phyloP scores from a whole-genome alignment of 345 rosid genomes.

The Camelina hispida region DNA sequence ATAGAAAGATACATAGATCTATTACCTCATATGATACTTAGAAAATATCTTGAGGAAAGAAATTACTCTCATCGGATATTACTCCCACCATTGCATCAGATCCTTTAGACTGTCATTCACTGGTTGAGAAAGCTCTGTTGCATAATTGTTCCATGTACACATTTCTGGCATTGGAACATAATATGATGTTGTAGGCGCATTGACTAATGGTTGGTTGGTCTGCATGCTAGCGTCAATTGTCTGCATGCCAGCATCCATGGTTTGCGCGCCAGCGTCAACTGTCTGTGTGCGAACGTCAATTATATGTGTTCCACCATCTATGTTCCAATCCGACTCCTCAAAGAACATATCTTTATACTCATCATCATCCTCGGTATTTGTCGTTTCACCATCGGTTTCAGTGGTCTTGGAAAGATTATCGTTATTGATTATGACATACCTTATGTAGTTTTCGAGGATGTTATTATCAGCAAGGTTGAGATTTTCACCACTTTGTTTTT shows the following conservation, averaged over 20 bases:
- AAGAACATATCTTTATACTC: not conserved
- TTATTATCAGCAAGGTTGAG: too few species aligned
- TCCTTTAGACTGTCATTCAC: not conserved
- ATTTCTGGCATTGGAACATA: not conserved
- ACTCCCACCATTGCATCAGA: not conserved
- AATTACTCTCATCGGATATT: not conserved
- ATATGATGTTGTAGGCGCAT: not conserved
- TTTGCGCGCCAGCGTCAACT: too few species aligned
- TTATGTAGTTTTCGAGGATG: slow-evolving; percentile 7
- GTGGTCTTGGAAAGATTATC: not conserved
- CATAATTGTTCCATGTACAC: not conserved
- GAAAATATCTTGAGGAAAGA: not conserved
- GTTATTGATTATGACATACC: not conserved
- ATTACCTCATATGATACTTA: not conserved
- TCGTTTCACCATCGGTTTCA: not conserved
- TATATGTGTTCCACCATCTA: not conserved
- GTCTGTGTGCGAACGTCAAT: too few species aligned
- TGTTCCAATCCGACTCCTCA: not conserved
- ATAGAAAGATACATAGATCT: not conserved
- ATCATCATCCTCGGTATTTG: not conserved
- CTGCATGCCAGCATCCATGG: too few species aligned
- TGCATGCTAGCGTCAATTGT: not conserved
- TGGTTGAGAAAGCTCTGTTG: not conserved
- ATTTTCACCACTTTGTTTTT: not conserved
- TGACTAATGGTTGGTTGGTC: not conserved